These are phyloP conservation scores for Dovyalis caffra DNA, from an alignment of 345 rosid genomes.

Conservation along the genomic window DNA sequence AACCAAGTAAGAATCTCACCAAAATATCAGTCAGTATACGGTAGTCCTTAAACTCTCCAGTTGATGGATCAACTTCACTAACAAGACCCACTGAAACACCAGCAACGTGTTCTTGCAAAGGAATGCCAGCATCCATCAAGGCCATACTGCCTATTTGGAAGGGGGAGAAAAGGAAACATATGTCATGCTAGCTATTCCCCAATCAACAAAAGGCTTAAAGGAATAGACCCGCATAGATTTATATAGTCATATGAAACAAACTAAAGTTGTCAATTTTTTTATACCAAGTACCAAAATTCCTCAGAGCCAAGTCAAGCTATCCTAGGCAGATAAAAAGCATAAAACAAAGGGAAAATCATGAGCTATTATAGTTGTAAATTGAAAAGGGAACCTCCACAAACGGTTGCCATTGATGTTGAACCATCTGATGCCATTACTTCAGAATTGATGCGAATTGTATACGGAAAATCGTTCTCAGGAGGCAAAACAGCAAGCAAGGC, in stretches of 20 bases:
- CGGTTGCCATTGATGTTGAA: conserved; percentile 97
- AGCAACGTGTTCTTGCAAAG: conserved; percentile 87
- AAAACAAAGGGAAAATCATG: background rate
- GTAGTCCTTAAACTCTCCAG: conserved; percentile 72
- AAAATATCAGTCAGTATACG: conserved; percentile 88
- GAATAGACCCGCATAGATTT: background rate
- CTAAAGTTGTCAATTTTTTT: background rate
- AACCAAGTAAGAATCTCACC: conserved; percentile 46
- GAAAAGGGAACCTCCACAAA: conserved; percentile 76
- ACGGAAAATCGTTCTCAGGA: conserved; percentile 74
- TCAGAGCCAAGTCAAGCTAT: background rate
- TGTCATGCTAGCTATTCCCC: conserved; percentile 11
- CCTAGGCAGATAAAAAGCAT: background rate
- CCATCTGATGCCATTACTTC: conserved; percentile 99
- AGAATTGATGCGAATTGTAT: conserved; percentile 81
- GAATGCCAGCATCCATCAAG: conserved; percentile 95
- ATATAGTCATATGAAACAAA: background rate
- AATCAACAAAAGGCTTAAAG: background rate
- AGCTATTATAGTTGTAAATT: background rate
- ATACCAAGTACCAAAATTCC: background rate
- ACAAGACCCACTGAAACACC: conserved; percentile 97
- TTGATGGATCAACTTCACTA: conserved; percentile 67
- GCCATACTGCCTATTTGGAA: conserved; percentile 86
- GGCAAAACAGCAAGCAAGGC: conserved; percentile 91
- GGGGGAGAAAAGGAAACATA: conserved; percentile 12